A percentile compares a stretch with the other conserved stretches of the same genome.
Evolutionary conservation across 192 early-diverging fungal genomes (phyloP).

Genomic region (Geranomyces variabilis): DNA sequence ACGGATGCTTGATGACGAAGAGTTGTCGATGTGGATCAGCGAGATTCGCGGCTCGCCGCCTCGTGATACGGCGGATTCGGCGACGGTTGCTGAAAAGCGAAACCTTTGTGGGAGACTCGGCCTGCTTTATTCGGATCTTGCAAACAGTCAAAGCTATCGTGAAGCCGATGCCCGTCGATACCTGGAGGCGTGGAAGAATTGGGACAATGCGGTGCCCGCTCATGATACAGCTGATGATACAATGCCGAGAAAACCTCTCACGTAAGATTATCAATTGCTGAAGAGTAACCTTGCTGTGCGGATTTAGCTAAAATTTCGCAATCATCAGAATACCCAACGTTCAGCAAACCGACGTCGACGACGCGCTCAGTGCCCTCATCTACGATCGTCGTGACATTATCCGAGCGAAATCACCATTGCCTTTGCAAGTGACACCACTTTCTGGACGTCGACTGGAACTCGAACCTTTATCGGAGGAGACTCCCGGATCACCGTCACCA

Average conservation of each 20-base stretch:
- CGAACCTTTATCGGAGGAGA: no score
- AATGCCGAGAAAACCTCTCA: no score
- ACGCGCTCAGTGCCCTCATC: background rate
- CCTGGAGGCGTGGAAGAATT: constrained; percentile 2
- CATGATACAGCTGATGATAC: no score
- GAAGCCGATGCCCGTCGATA: background rate
- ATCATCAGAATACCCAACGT: constrained; percentile 3
- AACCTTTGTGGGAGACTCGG: background rate
- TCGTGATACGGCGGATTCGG: no score
- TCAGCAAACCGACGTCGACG: background rate
- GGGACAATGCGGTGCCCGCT: background rate
- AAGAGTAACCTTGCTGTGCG: no score
- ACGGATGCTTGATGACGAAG: background rate
- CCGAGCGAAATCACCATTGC: no score
- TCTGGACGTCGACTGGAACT: no score
- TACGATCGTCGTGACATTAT: no score
- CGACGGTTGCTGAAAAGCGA: background rate
- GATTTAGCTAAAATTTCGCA: background rate
- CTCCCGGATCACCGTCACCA: no score
- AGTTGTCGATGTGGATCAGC: background rate
- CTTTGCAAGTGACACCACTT: no score
- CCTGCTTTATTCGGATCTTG: constrained; percentile 2
- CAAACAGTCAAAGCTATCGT: background rate
- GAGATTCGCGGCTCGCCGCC: background rate
- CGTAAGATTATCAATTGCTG: no score